phyloP scores from a whole-genome alignment of 192 early-diverging fungal species.

The Gamsiella multidivaricata region DNA sequence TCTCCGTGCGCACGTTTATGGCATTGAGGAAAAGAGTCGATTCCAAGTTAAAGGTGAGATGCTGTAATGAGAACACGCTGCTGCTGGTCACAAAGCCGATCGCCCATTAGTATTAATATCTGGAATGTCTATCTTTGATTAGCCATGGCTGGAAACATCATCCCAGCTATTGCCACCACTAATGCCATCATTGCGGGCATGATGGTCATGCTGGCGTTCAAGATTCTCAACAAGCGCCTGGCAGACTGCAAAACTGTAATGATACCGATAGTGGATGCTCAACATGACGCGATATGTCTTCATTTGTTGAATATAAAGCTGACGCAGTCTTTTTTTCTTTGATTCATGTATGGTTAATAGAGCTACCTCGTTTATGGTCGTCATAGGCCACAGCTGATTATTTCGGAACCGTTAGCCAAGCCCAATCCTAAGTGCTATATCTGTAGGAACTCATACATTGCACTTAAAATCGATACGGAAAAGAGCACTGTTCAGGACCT shows the following conservation, averaged over 20 bases:
- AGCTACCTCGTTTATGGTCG: constrained; percentile 72
- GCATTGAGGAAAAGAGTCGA: constrained; percentile 79
- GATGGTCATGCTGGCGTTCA: constrained; percentile 90
- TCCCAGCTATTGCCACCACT: constrained; percentile 97
- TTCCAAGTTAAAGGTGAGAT: constrained; percentile 89
- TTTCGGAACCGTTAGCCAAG: constrained; percentile 68
- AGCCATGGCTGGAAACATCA: constrained; percentile 99
- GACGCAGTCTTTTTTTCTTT: too few species aligned
- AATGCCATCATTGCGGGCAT: constrained; percentile 96
- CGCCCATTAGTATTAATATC: neutral
- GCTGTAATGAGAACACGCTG: too few species aligned
- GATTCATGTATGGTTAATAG: constrained; percentile 10
- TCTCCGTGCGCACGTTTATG: constrained; percentile 85
- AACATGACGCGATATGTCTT: too few species aligned
- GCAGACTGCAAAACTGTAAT: constrained; percentile 67
- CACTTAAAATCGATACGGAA: constrained; percentile 67
- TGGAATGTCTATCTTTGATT: neutral
- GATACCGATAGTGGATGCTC: too few species aligned
- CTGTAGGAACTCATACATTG: constrained; percentile 74
- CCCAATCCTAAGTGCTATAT: constrained; percentile 85
- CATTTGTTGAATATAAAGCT: too few species aligned
- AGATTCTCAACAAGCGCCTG: constrained; percentile 69
- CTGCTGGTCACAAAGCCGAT: neutral
- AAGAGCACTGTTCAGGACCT: constrained; percentile 76
- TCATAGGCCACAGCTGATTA: constrained; percentile 67